Conservation (phyloP, 345 rosid genomes). For the Clausena lansium region DNA sequence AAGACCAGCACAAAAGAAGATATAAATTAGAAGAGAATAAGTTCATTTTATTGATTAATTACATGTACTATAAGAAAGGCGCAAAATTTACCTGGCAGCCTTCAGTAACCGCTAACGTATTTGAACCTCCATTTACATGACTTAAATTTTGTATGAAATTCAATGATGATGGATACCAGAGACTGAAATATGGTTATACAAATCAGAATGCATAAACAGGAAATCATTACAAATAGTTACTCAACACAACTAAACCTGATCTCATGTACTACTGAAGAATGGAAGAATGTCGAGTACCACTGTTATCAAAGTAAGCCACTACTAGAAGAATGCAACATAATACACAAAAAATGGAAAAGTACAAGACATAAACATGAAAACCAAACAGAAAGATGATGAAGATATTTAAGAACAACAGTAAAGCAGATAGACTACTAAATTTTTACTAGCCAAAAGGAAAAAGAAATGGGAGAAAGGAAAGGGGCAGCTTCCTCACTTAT, state of each 20-base stretch:
- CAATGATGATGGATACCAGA: slow-evolving; percentile 65
- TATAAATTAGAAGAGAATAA: neutral
- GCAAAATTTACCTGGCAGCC: slow-evolving; percentile 56
- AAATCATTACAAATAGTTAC: neutral
- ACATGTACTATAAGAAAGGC: neutral
- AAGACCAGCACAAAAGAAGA: slow-evolving; percentile 8
- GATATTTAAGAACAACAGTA: neutral
- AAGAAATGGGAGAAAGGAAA: neutral
- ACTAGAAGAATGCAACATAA: neutral
- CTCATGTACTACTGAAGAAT: neutral
- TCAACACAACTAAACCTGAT: neutral
- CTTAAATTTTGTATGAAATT: slow-evolving; percentile 42
- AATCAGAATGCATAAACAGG: slow-evolving; percentile 1
- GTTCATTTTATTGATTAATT: slow-evolving; percentile 9
- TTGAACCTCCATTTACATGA: slow-evolving; percentile 40
- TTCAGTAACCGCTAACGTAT: slow-evolving; percentile 51
- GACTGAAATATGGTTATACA: slow-evolving; percentile 36
- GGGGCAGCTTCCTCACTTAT: neutral
- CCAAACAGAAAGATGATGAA: neutral
- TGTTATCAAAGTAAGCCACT: neutral
- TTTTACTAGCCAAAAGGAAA: neutral
- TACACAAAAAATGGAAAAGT: neutral
- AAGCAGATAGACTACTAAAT: neutral
- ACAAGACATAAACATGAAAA: neutral
- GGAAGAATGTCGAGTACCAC: neutral